phyloP scores from a whole-genome alignment of 352 stramenopile species.

The Aphanomyces stellatus region DNA sequence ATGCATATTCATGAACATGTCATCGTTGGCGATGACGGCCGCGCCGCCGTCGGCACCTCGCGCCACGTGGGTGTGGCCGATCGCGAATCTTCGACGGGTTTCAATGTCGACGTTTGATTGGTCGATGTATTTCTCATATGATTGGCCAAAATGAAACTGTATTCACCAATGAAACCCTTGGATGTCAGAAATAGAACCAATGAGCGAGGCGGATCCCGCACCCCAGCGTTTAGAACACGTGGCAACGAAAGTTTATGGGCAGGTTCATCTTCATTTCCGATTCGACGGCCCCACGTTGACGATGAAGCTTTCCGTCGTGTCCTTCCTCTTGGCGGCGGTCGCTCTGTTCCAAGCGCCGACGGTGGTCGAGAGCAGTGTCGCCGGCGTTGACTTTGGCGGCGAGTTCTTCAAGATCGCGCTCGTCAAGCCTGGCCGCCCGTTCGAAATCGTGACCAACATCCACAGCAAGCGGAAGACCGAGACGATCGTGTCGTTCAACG shows the following conservation, averaged over 20 bases:
- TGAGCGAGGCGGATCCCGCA: background rate
- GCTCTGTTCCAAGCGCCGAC: background rate
- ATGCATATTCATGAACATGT: too few relatives aligned
- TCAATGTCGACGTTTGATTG: background rate
- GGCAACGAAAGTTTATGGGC: background rate
- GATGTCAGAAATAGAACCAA: background rate
- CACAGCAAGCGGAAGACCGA: conserved; percentile 98
- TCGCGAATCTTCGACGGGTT: background rate
- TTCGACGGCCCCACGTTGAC: background rate
- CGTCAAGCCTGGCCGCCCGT: conserved; percentile 89
- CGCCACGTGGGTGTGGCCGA: background rate
- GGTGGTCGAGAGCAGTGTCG: conserved; percentile 39
- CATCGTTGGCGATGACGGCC: too few relatives aligned
- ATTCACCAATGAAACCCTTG: background rate
- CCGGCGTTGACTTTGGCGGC: conserved; percentile 93
- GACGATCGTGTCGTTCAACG: conserved; percentile 87
- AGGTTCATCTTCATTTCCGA: background rate
- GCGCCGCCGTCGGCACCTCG: background rate
- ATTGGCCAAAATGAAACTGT: background rate
- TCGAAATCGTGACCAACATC: conserved; percentile 98
- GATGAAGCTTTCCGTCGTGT: conserved; percentile 3
- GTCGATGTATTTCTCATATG: background rate
- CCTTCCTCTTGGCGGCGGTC: background rate
- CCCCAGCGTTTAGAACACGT: conserved; percentile 3
- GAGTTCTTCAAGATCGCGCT: conserved; percentile 84